A percentile compares a stretch with the other conserved stretches of the same genome.
Conservation (phyloP, 2,329 filamentous ascomycete species). For the Aspergillus quadricinctus region DNA sequence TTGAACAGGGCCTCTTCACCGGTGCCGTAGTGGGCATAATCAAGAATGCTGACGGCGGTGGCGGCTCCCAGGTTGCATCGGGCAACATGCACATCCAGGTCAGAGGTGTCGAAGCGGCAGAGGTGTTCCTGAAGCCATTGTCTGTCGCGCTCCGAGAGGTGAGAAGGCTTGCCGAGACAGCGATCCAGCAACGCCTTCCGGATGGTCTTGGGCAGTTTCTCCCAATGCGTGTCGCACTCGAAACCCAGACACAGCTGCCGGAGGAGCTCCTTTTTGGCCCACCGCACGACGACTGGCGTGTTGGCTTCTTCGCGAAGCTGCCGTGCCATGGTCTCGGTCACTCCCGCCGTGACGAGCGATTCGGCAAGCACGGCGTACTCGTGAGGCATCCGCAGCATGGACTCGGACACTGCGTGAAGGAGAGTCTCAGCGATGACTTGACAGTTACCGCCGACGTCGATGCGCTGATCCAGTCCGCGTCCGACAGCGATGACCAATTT, state of each 20-base stretch:
- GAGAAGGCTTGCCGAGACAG: slow-evolving; percentile 41
- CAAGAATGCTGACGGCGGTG: slow-evolving; percentile 28
- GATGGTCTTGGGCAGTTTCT: slow-evolving; percentile 44
- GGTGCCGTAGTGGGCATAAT: slow-evolving; percentile 26
- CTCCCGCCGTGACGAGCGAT: slow-evolving; percentile 28
- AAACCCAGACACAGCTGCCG: slow-evolving; percentile 47
- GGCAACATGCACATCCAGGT: slow-evolving; percentile 44
- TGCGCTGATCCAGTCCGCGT: slow-evolving; percentile 23
- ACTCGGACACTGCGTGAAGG: slow-evolving; percentile 34
- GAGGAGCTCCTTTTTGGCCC: slow-evolving; percentile 45
- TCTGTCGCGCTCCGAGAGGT: slow-evolving; percentile 38
- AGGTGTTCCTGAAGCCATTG: slow-evolving; percentile 42
- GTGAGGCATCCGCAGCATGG: slow-evolving; percentile 32
- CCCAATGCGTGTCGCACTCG: slow-evolving; percentile 50
- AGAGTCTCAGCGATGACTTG: slow-evolving; percentile 37
- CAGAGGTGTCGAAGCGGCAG: slow-evolving; percentile 33
- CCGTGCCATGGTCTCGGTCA: slow-evolving; percentile 31
- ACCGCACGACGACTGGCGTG: slow-evolving; percentile 35
- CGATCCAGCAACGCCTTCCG: slow-evolving; percentile 44
- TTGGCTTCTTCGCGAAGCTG: slow-evolving; percentile 35
- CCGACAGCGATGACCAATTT: slow-evolving; percentile 31
- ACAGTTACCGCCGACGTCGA: slow-evolving; percentile 34
- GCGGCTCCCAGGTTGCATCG: slow-evolving; percentile 48
- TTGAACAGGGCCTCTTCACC: slow-evolving; percentile 22
- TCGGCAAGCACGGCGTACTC: slow-evolving; percentile 34